Evolutionary conservation across 176 grass and related monocot genomes (phyloP).

Genomic region (Raddia guianensis): DNA sequence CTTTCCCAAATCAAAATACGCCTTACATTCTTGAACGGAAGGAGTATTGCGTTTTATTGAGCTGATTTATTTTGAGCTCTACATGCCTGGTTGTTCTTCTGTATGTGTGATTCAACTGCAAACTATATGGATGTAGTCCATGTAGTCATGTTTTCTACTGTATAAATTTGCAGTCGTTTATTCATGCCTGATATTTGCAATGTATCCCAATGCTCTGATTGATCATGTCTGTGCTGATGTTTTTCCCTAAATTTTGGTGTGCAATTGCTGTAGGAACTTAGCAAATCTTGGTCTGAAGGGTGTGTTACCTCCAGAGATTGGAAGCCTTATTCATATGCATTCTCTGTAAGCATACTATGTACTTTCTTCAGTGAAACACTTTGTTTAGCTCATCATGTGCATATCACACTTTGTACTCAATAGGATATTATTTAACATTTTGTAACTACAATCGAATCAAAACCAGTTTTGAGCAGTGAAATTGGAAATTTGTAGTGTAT

Average conservation of each 20-base stretch:
- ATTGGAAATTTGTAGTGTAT: not conserved
- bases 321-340: constrained; percentile 37
- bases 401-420: not conserved
- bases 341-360: constrained; percentile 54
- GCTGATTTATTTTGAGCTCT: not conserved
- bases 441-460: not conserved
- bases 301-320: constrained; percentile 44
- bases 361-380: not conserved
- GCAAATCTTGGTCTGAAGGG: constrained; percentile 68
- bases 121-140: not conserved
- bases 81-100: not conserved
- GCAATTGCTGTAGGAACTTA: constrained; percentile 52
- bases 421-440: not conserved
- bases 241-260: not conserved
- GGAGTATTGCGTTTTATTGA: not conserved
- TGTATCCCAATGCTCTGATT: not conserved
- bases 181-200: not conserved
- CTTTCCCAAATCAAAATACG: too few species aligned
- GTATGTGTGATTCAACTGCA: not conserved
- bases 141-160: not conserved
- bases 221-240: not conserved
- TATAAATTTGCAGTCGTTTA: not conserved
- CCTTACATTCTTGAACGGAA: too few species aligned
- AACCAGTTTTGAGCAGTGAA: not conserved
- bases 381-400: not conserved